phyloP scores from a whole-genome alignment of 805 yeast species.

The Kuraishia hungarica region DNA sequence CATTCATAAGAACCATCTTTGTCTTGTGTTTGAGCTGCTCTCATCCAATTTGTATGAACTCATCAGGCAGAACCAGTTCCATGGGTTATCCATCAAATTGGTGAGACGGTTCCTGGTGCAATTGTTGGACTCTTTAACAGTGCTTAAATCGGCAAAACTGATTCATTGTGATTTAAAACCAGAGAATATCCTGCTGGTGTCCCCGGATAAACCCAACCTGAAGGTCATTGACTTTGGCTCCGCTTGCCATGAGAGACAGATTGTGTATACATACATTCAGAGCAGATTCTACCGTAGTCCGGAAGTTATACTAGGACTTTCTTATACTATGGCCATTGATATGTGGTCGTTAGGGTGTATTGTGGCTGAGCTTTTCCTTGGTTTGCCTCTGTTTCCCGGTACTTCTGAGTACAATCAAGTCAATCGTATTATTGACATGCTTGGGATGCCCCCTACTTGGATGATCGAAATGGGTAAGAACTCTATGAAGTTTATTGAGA shows the following conservation, averaged over 20 bases:
- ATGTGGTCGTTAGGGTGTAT: conserved; percentile 63
- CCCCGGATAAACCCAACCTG: conserved; percentile 75
- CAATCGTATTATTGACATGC: conserved; percentile 68
- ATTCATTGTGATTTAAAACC: conserved; percentile 98
- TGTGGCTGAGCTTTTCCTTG: conserved; percentile 55
- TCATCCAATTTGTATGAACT: conserved; percentile 86
- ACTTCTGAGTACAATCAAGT: conserved; percentile 89
- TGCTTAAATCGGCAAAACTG: conserved; percentile 72
- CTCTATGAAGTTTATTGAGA: conserved; percentile 59
- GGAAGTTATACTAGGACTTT: conserved; percentile 85
- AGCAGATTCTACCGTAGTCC: conserved; percentile 92
- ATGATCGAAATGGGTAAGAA: conserved; percentile 95
- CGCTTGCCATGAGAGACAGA: conserved; percentile 87
- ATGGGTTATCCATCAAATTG: conserved; percentile 74
- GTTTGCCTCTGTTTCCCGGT: conserved; percentile 93
- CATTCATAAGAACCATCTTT: conserved; percentile 85
- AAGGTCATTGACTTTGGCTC: conserved; percentile 95
- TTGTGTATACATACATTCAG: conserved; percentile 86
- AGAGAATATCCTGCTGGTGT: conserved; percentile 77
- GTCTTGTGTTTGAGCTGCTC: conserved; percentile 84
- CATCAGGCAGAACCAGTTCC: conserved; percentile 86
- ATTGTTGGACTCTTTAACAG: conserved; percentile 69
- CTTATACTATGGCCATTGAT: conserved; percentile 88
- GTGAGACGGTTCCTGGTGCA: conserved; percentile 76
- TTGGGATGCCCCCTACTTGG: conserved; percentile 89